A percentile compares a stretch with the other conserved stretches of the same genome.
These are phyloP conservation scores for Podila verticillata DNA, from an alignment of 192 early-diverging fungal species.

Conservation along the genomic window DNA sequence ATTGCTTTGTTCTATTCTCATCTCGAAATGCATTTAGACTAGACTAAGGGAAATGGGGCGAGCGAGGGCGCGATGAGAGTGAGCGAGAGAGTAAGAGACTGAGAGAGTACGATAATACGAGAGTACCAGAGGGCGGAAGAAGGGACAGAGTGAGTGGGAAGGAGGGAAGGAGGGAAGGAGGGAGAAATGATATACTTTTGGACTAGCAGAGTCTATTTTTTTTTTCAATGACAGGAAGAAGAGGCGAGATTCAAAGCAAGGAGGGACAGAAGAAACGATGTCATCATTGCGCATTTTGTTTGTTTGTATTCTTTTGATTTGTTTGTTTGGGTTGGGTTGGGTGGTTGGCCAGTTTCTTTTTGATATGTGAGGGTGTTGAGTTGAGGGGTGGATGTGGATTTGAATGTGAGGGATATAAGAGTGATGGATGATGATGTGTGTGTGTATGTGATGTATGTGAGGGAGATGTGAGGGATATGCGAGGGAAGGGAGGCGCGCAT, in stretches of 20 bases:
- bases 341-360: no score
- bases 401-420: no score
- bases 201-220: neutral
- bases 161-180: neutral
- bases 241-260: neutral
- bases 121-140: no score
- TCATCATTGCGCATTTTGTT: conserved; percentile 17
- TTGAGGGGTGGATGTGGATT: no score
- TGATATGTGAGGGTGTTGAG: no score
- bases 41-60: neutral
- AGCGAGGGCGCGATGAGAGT: neutral
- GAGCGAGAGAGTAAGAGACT: neutral
- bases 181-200: neutral
- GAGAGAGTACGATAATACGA: neutral
- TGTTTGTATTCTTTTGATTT: neutral
- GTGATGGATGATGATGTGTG: no score
- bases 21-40: no score
- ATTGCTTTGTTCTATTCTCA: neutral
- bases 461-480: no score
- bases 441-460: no score
- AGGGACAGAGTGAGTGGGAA: neutral
- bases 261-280: conserved; percentile 4
- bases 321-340: neutral
- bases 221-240: neutral
- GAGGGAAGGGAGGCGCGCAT: no score